phyloP scores from a whole-genome alignment of 495 filamentous ascomycete genomes.

The Annulohypoxylon moriforme region DNA sequence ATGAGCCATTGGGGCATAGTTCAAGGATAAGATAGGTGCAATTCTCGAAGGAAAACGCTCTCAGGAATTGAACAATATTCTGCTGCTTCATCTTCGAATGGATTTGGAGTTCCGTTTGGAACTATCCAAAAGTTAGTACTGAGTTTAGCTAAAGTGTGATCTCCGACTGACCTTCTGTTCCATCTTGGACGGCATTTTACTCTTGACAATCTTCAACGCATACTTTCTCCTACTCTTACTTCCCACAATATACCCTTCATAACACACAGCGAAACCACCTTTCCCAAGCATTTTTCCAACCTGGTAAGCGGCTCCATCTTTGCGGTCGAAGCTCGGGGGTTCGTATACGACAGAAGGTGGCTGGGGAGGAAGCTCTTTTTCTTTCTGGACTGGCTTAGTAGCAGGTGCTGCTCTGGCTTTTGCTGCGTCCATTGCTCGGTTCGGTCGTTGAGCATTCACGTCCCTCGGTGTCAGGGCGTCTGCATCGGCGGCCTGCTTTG shows the following conservation, averaged over 20 bases:
- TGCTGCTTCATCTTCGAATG: conserved; percentile 96
- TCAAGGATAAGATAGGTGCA: conserved; percentile 96
- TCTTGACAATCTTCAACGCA: conserved; percentile 91
- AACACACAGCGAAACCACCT: conserved; percentile 95
- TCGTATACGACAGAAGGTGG: conserved; percentile 82
- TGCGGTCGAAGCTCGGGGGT: conserved; percentile 68
- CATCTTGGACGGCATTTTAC: conserved; percentile 83
- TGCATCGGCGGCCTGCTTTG: conserved; percentile 62
- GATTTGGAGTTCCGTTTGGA: conserved; percentile 96
- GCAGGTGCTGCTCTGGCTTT: conserved; percentile 67
- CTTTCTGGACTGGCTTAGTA: conserved; percentile 62
- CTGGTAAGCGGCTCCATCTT: conserved; percentile 79
- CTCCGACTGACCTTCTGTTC: conserved; percentile 78
- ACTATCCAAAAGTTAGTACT: conserved; percentile 67
- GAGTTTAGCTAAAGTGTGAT: neutral
- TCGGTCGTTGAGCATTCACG: conserved; percentile 67
- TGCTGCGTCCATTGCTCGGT: conserved; percentile 56
- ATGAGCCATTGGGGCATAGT: conserved; percentile 93
- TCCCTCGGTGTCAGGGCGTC: conserved; percentile 79
- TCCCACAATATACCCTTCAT: conserved; percentile 71
- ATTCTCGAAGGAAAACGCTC: conserved; percentile 88
- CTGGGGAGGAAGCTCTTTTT: conserved; percentile 79
- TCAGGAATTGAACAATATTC: conserved; percentile 93
- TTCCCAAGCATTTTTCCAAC: conserved; percentile 89
- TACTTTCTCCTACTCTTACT: conserved; percentile 68